Evolutionary conservation across 352 stramenopile species (phyloP).

Genomic region (Aphanomyces cochlioides): DNA sequence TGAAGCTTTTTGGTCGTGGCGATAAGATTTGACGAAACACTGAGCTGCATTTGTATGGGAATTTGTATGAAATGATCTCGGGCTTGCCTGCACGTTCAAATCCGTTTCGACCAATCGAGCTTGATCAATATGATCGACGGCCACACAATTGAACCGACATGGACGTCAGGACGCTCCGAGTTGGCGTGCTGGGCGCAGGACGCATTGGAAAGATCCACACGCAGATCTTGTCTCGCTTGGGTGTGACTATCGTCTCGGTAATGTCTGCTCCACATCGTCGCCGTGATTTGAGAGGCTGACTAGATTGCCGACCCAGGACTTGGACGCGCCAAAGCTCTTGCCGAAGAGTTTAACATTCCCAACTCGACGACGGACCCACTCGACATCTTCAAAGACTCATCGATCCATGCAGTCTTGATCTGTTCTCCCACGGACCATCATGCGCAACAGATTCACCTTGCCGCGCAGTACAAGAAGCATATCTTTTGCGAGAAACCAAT

Average conservation of each 20-base stretch:
- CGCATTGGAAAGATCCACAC: constrained; percentile 66
- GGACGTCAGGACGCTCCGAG: constrained; percentile 35
- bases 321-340: constrained; percentile 38
- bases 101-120: neutral
- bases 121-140: neutral
- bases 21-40: too few species aligned
- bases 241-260: constrained; percentile 48
- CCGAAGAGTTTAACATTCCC: constrained; percentile 47
- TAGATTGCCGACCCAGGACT: constrained; percentile 40
- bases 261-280: constrained; percentile 22
- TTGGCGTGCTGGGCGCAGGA: constrained; percentile 65
- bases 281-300: too few species aligned
- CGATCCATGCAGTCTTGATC: constrained; percentile 95
- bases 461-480: constrained; percentile 89
- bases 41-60: too few species aligned
- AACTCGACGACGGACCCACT: constrained; percentile 70
- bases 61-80: too few species aligned
- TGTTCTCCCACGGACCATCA: constrained; percentile 93
- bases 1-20: too few species aligned
- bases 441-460: constrained; percentile 93
- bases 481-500: constrained; percentile 96
- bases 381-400: constrained; percentile 90
- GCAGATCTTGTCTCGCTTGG: constrained; percentile 45
- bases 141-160: constrained; percentile 18
- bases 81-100: too few species aligned